Evolutionary conservation across 2,329 filamentous ascomycete genomes (phyloP), one percentile per base, ranked within the genome.

Genomic region (Fusarium pininemorale): DNA sequence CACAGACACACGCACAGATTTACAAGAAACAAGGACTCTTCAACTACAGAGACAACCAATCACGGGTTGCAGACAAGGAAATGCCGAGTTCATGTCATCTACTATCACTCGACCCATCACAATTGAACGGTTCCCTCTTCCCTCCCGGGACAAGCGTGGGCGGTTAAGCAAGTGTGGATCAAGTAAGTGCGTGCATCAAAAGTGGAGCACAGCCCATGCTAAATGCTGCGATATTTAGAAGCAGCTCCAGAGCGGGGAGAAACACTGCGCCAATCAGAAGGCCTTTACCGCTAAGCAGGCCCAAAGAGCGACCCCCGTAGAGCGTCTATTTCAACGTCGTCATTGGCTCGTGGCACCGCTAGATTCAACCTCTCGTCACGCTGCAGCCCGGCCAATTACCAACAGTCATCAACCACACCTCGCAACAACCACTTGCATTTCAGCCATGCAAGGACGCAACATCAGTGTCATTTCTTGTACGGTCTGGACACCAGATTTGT

Each of bases 341-440:
- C 48, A 77, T 79, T 79, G 76, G 77, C 44, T 64, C 28, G 75
- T 78, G 66, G 51, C 74, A 78, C 69, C 66, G 51, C 70, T 61
- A 69, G 62, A 69, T 65, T 67, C 60, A 47, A 56, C 35, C 51
- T 63, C 44, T 74, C 77, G 64, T 78, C 77, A 76, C 77, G 44
- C 69, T 75, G 74, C 72, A 75, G 77, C 37, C 45, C 51, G 39
- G 42, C 77, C 77, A 78, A 78, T 78, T 16, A 44, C 55, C 28
- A 28, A 53, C 66, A 44, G 57, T 47, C 50, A 51, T 58, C 59
- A 69, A 74, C 68, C 67, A 57, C 62, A 66, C 50, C 55, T 50
- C 37, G 42, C 68, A 42, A 56, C 39, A 38, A 62, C 62, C 48
- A 63, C 56, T 45, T 71, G 62, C 67, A 74, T 67, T 68, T 74